phyloP scores from a whole-genome alignment of 2,329 filamentous ascomycete genomes.

The Trichoderma hamatum region DNA sequence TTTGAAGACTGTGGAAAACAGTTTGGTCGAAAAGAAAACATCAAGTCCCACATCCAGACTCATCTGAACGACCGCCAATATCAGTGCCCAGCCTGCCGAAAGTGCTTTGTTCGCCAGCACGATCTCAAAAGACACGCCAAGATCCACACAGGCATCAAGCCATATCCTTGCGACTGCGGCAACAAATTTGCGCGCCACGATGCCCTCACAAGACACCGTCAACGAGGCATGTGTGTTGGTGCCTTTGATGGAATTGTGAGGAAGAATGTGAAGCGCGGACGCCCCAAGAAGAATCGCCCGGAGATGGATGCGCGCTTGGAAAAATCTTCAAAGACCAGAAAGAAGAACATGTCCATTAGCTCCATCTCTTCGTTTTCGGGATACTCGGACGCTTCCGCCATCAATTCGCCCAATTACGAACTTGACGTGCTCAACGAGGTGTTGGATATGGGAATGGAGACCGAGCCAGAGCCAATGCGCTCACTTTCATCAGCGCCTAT shows the following conservation, averaged over 20 bases:
- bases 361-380: conserved; percentile 59
- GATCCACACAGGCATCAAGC: conserved; percentile 95
- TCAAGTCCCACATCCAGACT: conserved; percentile 97
- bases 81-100: conserved; percentile 88
- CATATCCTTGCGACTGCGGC: conserved; percentile 91
- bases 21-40: conserved; percentile 98
- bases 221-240: conserved; percentile 94
- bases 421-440: conserved; percentile 54
- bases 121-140: conserved; percentile 97
- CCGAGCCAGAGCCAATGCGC: conserved; percentile 36
- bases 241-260: conserved; percentile 79
- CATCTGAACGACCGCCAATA: conserved; percentile 96
- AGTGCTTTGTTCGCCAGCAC: conserved; percentile 96
- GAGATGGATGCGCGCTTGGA: conserved; percentile 59
- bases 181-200: conserved; percentile 95
- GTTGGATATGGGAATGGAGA: conserved; percentile 46
- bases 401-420: conserved; percentile 56
- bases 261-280: conserved; percentile 64
- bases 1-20: conserved; percentile 80
- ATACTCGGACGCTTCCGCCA: conserved; percentile 60
- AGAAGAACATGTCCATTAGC: conserved; percentile 55
- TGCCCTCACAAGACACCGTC: conserved; percentile 88
- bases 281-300: conserved; percentile 64
- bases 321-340: conserved; percentile 59
- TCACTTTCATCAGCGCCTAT: conserved; percentile 53